Conservation (phyloP, 495 filamentous ascomycete species). For the Hypomontagnella monticulosa region DNA sequence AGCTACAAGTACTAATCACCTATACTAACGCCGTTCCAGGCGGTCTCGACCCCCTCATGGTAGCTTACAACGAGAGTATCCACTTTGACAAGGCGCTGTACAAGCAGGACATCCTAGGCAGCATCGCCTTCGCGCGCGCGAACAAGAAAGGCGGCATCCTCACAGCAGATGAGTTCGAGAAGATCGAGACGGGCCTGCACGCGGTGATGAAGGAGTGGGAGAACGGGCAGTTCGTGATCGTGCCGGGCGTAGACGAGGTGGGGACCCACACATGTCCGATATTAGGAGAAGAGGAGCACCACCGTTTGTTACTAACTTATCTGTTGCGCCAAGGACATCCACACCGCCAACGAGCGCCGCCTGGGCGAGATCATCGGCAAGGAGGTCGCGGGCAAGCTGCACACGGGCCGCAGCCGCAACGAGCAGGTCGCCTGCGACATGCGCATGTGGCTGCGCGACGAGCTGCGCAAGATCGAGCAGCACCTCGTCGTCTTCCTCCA, state of each 20-base stretch:
- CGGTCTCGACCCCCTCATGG: conserved; percentile 89
- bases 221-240: conserved; percentile 64
- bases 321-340: conserved; percentile 75
- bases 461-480: conserved; percentile 76
- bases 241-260: conserved; percentile 68
- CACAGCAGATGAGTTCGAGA: conserved; percentile 74
- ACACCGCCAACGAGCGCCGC: conserved; percentile 93
- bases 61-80: conserved; percentile 87
- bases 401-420: conserved; percentile 91
- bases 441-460: conserved; percentile 87
- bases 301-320: not conserved
- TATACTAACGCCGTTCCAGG: conserved; percentile 52
- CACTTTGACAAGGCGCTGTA: conserved; percentile 85
- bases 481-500: conserved; percentile 75
- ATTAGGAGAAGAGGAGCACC: not conserved
- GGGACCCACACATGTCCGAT: not conserved
- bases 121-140: conserved; percentile 87
- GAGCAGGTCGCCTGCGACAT: conserved; percentile 96
- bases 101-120: conserved; percentile 81
- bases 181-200: conserved; percentile 78
- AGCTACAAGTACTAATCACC: too few relatives aligned
- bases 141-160: conserved; percentile 82
- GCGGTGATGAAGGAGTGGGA: conserved; percentile 82
- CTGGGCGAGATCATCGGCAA: conserved; percentile 91
- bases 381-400: conserved; percentile 87